These are phyloP conservation scores for Leonotis leonurus DNA, from an alignment of 257 asterid genomes.

Conservation along the genomic window DNA sequence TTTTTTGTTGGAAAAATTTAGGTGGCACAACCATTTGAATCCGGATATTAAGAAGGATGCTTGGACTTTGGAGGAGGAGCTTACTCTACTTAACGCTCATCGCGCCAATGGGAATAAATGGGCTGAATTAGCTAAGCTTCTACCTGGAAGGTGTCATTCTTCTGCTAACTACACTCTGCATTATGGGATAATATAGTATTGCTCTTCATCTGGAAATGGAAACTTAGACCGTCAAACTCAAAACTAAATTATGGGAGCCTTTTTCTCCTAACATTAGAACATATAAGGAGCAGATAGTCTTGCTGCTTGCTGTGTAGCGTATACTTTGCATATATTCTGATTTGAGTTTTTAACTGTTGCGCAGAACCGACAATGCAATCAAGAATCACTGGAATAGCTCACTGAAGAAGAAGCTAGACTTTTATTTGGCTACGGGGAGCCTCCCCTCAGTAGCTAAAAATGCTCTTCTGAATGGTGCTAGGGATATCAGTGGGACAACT, in stretches of 20 bases:
- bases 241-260: background rate
- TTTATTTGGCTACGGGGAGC: constrained; percentile 80
- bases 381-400: constrained; percentile 99
- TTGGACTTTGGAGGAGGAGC: constrained; percentile 96
- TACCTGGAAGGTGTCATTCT: constrained; percentile 83
- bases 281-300: background rate
- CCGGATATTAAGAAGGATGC: constrained; percentile 93
- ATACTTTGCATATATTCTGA: constrained; percentile 5
- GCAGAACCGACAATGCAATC: constrained; percentile 96
- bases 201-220: background rate
- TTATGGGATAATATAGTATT: background rate
- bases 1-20: constrained; percentile 20
- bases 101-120: constrained; percentile 85
- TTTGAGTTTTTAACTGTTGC: constrained; percentile 13
- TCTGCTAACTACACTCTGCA: constrained; percentile 1
- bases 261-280: background rate
- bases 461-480: constrained; percentile 32
- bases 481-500: constrained; percentile 29
- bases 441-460: constrained; percentile 66
- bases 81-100: constrained; percentile 77
- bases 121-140: constrained; percentile 97
- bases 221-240: background rate
- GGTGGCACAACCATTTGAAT: constrained; percentile 99
- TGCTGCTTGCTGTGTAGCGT: background rate
- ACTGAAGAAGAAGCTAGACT: constrained; percentile 84